These are phyloP conservation scores for Pseudocercospora fijiensis DNA, from an alignment of 2,329 filamentous ascomycete species.

Conservation along the genomic window DNA sequence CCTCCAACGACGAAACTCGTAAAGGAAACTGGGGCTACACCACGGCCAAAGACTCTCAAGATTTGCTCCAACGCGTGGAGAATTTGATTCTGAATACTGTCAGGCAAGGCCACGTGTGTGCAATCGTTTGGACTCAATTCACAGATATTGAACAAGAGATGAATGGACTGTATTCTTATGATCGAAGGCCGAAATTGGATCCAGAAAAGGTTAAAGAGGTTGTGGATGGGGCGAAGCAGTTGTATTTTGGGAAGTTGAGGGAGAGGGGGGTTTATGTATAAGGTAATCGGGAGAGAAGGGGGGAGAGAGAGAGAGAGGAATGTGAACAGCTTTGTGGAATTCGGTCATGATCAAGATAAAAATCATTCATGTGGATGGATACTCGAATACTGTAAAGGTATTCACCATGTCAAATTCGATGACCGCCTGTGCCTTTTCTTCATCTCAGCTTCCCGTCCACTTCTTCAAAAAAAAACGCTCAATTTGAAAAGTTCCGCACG, in stretches of 20 bases:
- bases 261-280: no score
- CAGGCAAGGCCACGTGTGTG: slow-evolving; percentile 57
- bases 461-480: no score
- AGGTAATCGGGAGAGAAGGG: no score
- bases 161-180: slow-evolving; percentile 65
- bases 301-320: no score
- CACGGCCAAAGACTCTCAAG: slow-evolving; percentile 60
- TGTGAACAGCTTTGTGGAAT: no score
- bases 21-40: slow-evolving; percentile 66
- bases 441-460: no score
- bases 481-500: no score
- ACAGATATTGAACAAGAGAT: slow-evolving; percentile 65
- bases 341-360: no score
- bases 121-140: slow-evolving; percentile 66
- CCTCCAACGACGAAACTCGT: slow-evolving; percentile 40
- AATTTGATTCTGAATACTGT: slow-evolving; percentile 60
- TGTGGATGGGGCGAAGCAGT: slow-evolving; percentile 53
- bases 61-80: slow-evolving; percentile 59
- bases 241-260: slow-evolving; percentile 43
- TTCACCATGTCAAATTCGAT: no score
- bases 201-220: slow-evolving; percentile 57
- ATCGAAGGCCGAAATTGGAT: slow-evolving; percentile 62
- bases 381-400: no score
- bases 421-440: no score
- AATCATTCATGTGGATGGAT: no score